Evolutionary conservation across 176 grass and related monocot species (phyloP), one percentile per base, ranked within the genome.

Genomic region (Puya raimondii): DNA sequence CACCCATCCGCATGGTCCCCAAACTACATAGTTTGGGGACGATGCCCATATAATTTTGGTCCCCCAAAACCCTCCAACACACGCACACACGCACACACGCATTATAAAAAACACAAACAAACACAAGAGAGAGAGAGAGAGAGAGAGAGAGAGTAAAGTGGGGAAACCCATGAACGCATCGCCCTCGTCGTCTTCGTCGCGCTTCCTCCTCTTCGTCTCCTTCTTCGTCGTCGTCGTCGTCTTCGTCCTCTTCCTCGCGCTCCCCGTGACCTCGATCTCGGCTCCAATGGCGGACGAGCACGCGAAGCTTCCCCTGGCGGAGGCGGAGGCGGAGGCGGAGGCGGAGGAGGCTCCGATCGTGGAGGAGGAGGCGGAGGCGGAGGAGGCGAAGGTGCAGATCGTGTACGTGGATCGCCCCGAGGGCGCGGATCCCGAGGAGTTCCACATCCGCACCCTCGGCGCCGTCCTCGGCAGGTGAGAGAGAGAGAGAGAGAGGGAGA

Each of bases 361-460:
- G n/a, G n/a, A n/a, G n/a, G n/a, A n/a, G 63, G 48, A 83, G 81
- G 25, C 25, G 25, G 84, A 26, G 25, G 25, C 1, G 25, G 25
- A 26, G 25, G 25, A 85, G 47, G 82, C 84, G 48, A 51, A 84
- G 76, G 87, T 91, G 61, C 81, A 96, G 64, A 96, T 96, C 79
- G 79, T 96, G 50, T 96, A 88, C 76, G 74, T 96, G 2, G 82
- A 85, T 77, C 82, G 84, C 63, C 91, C 91, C 12, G 85, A 80
- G 71, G 82, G 17, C 67, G 74, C 58, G 61, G 88, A 96, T 27
- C 59, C 91, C 4, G 88, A 96, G 88, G 91, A 85, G 48, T 96
- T 96, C 79, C 91, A 96, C 85, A 71, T 96, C 82, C 77, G 80
- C 67, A 88, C 85, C 57, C 85, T 91, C 15, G 54, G 67, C 72